A percentile compares a stretch with the other conserved stretches of the same genome.
phyloP scores from a whole-genome alignment of 371 early-diverging fungal species.

The Batrachochytrium dendrobatidis region DNA sequence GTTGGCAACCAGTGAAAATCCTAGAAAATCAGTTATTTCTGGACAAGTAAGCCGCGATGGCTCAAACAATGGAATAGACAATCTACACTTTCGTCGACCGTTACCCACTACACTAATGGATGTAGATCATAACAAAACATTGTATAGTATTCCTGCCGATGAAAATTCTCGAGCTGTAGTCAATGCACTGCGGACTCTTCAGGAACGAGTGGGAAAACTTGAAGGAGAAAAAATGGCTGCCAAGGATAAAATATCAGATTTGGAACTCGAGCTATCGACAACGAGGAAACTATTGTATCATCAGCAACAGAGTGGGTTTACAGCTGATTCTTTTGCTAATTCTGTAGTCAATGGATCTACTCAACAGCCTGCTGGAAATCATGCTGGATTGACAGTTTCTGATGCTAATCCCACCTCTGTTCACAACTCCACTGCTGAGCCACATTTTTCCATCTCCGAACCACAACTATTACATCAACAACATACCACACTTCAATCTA shows the following conservation, averaged over 20 bases:
- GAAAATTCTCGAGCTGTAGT: conserved; percentile 25
- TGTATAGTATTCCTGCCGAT: conserved; percentile 15
- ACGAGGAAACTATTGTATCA: conserved; percentile 19
- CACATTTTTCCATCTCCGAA: not conserved
- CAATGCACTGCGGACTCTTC: conserved; percentile 34
- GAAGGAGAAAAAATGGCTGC: conserved; percentile 36
- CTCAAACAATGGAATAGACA: too few species aligned
- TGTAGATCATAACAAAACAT: not conserved
- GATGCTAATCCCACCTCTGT: not conserved
- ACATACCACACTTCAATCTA: too few species aligned
- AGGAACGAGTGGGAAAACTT: conserved; percentile 30
- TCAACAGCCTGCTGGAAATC: not conserved
- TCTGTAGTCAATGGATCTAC: not conserved
- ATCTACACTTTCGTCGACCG: too few species aligned
- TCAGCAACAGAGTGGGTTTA: conserved; percentile 4
- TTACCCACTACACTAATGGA: not conserved
- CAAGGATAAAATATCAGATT: conserved; percentile 21
- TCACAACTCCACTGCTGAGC: too few species aligned
- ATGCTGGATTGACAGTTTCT: not conserved
- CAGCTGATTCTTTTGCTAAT: too few species aligned
- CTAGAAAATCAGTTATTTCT: too few species aligned
- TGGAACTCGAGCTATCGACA: conserved; percentile 31
- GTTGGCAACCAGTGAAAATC: too few species aligned
- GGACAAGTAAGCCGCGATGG: too few species aligned
- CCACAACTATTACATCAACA: not conserved